A percentile compares a stretch with the other conserved stretches of the same genome.
phyloP scores from a whole-genome alignment of 352 stramenopile genomes.

The Phytophthora capsici region DNA sequence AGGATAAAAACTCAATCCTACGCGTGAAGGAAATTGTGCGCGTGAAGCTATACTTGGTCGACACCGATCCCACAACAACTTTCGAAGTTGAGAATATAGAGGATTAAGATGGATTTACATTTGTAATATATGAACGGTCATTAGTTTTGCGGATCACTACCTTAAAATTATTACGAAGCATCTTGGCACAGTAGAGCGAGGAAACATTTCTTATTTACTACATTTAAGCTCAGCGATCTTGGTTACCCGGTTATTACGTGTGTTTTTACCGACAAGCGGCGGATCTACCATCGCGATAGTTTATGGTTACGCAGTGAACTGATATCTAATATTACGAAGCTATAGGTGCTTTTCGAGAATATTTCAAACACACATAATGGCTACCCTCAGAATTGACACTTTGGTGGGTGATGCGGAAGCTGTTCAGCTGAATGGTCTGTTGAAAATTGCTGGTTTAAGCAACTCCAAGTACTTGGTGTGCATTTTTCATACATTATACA shows the following conservation, averaged over 20 bases:
- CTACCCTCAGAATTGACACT: neutral
- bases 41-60: neutral
- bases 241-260: conserved; percentile 12
- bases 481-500: conserved; percentile 35
- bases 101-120: neutral
- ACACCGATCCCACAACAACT: neutral
- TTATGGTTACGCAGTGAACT: neutral
- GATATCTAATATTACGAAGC: neutral
- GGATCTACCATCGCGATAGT: neutral
- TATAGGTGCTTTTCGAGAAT: neutral
- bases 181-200: neutral
- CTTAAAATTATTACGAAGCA: neutral
- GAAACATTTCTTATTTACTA: conserved; percentile 5
- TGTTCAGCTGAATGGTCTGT: neutral
- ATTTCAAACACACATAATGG: neutral
- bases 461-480: conserved; percentile 5
- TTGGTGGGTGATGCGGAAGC: neutral
- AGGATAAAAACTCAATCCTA: conserved; percentile 3
- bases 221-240: conserved; percentile 15
- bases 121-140: neutral
- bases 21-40: neutral
- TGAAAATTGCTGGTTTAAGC: neutral
- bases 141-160: neutral
- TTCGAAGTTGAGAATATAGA: neutral
- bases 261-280: neutral